Percentiles rank a stretch among this genome's conserved stretches.
Conservation (phyloP, 352 stramenopile genomes). For the Phytopythium montanum region DNA sequence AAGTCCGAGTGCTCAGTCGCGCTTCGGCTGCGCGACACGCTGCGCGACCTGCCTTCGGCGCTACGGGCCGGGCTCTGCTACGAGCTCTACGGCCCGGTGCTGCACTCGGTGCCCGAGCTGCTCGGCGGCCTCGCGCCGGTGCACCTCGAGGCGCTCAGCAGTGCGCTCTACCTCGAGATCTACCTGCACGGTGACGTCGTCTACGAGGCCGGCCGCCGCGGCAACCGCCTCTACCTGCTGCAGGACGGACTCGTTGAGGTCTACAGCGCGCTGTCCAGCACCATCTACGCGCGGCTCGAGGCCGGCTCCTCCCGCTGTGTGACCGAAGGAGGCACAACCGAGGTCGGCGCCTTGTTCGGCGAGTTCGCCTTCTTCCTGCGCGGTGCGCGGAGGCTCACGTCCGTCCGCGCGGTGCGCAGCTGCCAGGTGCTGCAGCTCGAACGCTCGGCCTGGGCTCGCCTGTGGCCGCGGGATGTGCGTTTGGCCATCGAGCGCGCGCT, state of each 20-base stretch:
- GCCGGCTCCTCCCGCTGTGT: not conserved
- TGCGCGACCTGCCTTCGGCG: constrained; percentile 39
- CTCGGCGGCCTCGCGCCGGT: constrained; percentile 20
- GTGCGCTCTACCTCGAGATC: constrained; percentile 48
- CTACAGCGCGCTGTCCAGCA: constrained; percentile 26
- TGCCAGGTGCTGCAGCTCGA: constrained; percentile 64
- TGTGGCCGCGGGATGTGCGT: constrained; percentile 44
- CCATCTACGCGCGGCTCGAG: constrained; percentile 31
- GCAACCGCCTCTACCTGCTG: constrained; percentile 44
- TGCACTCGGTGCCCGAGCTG: constrained; percentile 37
- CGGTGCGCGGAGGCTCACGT: constrained; percentile 36
- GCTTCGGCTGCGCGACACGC: constrained; percentile 28
- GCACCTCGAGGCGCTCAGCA: constrained; percentile 51
- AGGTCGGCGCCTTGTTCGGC: constrained; percentile 44
- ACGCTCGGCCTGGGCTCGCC: constrained; percentile 33
- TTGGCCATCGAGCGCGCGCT: constrained; percentile 35
- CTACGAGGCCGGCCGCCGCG: constrained; percentile 38
- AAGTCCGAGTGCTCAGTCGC: constrained; percentile 53
- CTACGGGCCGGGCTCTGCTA: constrained; percentile 37
- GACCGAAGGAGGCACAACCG: constrained; percentile 9
- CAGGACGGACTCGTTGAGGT: constrained; percentile 48
- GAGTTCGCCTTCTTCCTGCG: constrained; percentile 65
- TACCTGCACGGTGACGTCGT: constrained; percentile 63
- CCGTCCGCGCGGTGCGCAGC: constrained; percentile 41
- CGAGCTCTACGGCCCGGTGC: constrained; percentile 46